phyloP scores from a whole-genome alignment of 495 filamentous ascomycete genomes.

The Neurospora sp. region DNA sequence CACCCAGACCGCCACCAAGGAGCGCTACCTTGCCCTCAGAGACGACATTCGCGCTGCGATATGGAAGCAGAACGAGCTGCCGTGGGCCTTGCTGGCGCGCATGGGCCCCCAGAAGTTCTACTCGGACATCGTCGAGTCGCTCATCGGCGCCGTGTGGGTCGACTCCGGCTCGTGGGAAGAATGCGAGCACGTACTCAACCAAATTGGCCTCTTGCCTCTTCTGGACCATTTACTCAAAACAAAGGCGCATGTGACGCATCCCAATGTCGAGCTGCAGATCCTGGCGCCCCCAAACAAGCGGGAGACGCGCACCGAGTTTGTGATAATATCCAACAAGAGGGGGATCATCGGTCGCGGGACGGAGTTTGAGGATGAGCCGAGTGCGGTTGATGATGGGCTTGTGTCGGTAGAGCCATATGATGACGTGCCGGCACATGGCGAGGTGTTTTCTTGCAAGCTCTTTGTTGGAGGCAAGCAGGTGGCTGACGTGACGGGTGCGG shows the following conservation, averaged over 20 bases:
- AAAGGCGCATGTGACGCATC: constrained; percentile 56
- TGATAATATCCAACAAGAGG: neutral
- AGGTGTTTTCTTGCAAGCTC: constrained; percentile 38
- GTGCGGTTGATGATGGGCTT: constrained; percentile 24
- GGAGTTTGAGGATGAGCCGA: constrained; percentile 39
- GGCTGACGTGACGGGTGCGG: constrained; percentile 34
- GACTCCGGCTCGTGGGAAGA: constrained; percentile 56
- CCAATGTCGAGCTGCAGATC: constrained; percentile 58
- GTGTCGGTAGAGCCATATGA: constrained; percentile 8
- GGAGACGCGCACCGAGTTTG: neutral
- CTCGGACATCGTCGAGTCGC: constrained; percentile 73
- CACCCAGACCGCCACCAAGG: constrained; percentile 29
- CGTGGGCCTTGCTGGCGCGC: constrained; percentile 60
- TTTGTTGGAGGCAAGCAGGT: constrained; percentile 39
- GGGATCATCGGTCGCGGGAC: constrained; percentile 1
- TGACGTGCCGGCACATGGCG: neutral
- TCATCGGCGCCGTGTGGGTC: constrained; percentile 78
- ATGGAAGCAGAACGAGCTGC: constrained; percentile 44
- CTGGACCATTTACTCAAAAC: constrained; percentile 50
- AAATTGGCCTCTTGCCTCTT: constrained; percentile 53
- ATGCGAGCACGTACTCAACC: constrained; percentile 49
- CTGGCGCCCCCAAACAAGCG: constrained; percentile 18
- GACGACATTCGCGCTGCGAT: constrained; percentile 35
- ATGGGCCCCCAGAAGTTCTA: constrained; percentile 69
- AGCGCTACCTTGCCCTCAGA: constrained; percentile 42